Evolutionary conservation across 768 basidiomycete genomes (phyloP), one percentile per base, ranked within the genome.

Genomic region (Tephrocybe sp.): DNA sequence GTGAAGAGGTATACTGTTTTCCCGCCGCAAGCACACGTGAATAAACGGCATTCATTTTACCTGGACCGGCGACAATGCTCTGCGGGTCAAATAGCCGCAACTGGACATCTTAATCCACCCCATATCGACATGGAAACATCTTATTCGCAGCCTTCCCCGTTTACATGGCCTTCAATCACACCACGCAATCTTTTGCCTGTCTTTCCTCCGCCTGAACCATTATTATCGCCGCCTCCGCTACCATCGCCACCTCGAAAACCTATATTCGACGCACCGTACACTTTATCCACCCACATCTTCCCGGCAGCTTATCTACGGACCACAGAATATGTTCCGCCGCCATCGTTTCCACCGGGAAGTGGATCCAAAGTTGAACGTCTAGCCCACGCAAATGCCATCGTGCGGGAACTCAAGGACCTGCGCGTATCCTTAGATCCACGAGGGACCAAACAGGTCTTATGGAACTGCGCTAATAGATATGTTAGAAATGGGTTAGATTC

Each of bases 401-500:
- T 54, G 3, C 47, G 51, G 26, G 53, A 59, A 39, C 51, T 77
- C 19, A 43, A 63, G 28, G 59, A 64, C 15, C 28, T 69, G 32
- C 67, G 70, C 41, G 66, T 63, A 28, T 60, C 61, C 9, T 66
- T 68, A 42, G 44, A 51, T 34, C 67, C 68, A 18, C 70, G 73
- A 39, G 73, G 74, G 7, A 65, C 73, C 46, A 69, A 70, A 1
- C 59, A 64, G 45, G 60, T 78, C 4, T 64, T 92, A 44, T 91
- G 88, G 87, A 83, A 79, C 44, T 84, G 79, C 44, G 61, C 84
- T 27, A 90, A 93, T 60, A 79, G 90, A 34, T 92, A 87, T 63
- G 77, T 78, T 24, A 73, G 72, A 57, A 66, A 64, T 36, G 69
- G 62, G 7, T 38, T 64, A 15, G 52, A 56, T 9, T 51, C 30